Percentiles rank a stretch among this genome's conserved stretches.
phyloP scores from a whole-genome alignment of 2,329 filamentous ascomycete genomes.

The Orbilia oligospora region DNA sequence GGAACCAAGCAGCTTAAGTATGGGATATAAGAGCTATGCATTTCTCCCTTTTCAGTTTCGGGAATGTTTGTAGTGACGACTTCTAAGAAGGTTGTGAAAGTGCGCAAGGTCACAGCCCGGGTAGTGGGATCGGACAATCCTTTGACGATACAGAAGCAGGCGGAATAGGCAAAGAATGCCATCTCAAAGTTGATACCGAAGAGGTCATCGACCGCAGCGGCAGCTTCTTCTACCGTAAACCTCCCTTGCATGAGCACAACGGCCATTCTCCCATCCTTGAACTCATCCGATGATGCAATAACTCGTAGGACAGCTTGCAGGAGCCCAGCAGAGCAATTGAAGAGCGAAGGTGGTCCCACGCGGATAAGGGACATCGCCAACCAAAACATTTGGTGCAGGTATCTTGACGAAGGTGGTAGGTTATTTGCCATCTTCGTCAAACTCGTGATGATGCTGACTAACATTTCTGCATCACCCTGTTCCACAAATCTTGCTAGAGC shows the following conservation, averaged over 20 bases:
- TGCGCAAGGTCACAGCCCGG: conserved; percentile 73
- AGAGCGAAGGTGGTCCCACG: conserved; percentile 75
- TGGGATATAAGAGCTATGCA: conserved; percentile 65
- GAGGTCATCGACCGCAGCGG: conserved; percentile 75
- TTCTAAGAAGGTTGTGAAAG: conserved; percentile 75
- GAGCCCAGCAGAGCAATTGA: conserved; percentile 77
- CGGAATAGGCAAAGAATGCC: conserved; percentile 78
- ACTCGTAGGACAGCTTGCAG: conserved; percentile 77
- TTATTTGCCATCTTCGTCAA: conserved; percentile 81
- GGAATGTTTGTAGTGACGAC: conserved; percentile 67
- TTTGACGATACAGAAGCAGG: conserved; percentile 76
- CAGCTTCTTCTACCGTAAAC: conserved; percentile 74
- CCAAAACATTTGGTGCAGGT: conserved; percentile 79
- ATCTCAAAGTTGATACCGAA: conserved; percentile 77
- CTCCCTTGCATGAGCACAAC: conserved; percentile 75
- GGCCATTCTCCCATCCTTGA: conserved; percentile 74
- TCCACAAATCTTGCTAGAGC: conserved; percentile 77
- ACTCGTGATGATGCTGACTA: conserved; percentile 77
- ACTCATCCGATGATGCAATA: conserved; percentile 74
- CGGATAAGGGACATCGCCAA: conserved; percentile 77
- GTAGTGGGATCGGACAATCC: conserved; percentile 76
- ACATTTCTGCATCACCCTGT: conserved; percentile 77
- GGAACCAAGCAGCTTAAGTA: conserved; percentile 75
- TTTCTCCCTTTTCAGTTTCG: conserved; percentile 59
- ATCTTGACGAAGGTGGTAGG: conserved; percentile 76